Percentiles rank a stretch among this genome's conserved stretches.
phyloP scores from a whole-genome alignment of 495 filamentous ascomycete species.

The Neurospora intermedia region DNA sequence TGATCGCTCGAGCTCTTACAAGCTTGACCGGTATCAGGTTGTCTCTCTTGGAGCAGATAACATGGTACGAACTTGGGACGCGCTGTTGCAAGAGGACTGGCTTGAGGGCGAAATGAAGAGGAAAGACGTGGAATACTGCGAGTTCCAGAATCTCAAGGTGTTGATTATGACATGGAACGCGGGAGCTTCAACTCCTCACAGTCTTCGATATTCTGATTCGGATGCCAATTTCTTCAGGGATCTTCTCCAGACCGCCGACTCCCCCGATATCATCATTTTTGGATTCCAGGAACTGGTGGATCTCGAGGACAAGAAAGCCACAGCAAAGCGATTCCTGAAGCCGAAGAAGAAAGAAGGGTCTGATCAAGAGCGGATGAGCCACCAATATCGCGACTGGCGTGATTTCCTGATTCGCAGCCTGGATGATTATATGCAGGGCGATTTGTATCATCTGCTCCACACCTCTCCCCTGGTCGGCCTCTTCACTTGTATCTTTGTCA shows the following conservation, averaged over 20 bases:
- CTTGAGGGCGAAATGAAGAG: conserved; percentile 78
- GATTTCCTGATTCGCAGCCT: conserved; percentile 73
- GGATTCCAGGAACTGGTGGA: conserved; percentile 97
- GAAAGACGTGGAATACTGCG: conserved; percentile 70
- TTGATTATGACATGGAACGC: conserved; percentile 92
- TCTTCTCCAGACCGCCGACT: conserved; percentile 56
- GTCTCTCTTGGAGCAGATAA: conserved; percentile 86
- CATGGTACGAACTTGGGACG: conserved; percentile 80
- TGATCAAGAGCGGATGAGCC: conserved; percentile 90
- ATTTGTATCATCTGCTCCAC: conserved; percentile 78
- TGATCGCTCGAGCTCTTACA: conserved; percentile 78
- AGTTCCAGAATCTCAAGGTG: conserved; percentile 68
- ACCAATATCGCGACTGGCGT: conserved; percentile 92
- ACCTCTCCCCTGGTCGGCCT: conserved; percentile 83
- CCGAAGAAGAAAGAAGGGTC: conserved; percentile 84
- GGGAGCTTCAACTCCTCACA: conserved; percentile 78
- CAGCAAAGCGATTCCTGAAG: conserved; percentile 73
- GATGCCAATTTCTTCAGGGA: conserved; percentile 68
- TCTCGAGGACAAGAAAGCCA: conserved; percentile 91
- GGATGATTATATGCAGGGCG: conserved; percentile 63
- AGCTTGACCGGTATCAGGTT: conserved; percentile 73
- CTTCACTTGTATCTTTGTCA: conserved; percentile 93
- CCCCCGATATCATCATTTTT: conserved; percentile 87
- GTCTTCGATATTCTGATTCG: conserved; percentile 53
- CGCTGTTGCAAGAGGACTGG: conserved; percentile 88